Percentiles rank a stretch among this genome's conserved stretches.
Evolutionary conservation across 768 basidiomycete species (phyloP).

Genomic region (Phylloporus scabripes): DNA sequence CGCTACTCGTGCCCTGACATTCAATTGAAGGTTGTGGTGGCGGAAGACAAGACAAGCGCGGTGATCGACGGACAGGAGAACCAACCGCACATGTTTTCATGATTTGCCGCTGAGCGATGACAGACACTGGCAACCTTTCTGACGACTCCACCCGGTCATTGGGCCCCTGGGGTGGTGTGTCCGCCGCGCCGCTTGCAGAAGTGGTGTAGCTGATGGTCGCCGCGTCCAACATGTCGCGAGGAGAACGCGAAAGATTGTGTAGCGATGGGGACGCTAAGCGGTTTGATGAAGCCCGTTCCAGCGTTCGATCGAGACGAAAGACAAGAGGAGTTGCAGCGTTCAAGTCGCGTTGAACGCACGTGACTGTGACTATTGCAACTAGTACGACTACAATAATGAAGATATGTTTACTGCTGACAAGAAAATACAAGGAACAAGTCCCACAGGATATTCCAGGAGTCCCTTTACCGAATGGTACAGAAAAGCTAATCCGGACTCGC

Average conservation of each 20-base stretch:
- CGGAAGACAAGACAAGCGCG: conserved; percentile 42
- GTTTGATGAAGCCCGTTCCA: background rate
- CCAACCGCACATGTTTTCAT: conserved; percentile 22
- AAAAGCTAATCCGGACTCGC: background rate
- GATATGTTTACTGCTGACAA: background rate
- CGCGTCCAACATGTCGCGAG: conserved; percentile 15
- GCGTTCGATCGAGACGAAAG: conserved; percentile 15
- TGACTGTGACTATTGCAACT: conserved; percentile 26
- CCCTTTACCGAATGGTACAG: background rate
- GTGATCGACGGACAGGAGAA: conserved; percentile 44
- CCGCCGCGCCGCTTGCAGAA: conserved; percentile 31
- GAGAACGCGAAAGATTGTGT: background rate
- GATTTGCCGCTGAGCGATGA: conserved; percentile 27
- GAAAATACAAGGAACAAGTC: background rate
- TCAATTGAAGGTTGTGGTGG: conserved; percentile 21
- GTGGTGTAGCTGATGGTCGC: conserved; percentile 23
- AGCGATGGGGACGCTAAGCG: background rate
- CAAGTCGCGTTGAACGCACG: conserved; percentile 29
- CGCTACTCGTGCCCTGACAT: conserved; percentile 19
- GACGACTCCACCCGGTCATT: conserved; percentile 51
- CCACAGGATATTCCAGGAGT: background rate
- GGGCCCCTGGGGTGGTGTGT: conserved; percentile 42
- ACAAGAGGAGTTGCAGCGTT: conserved; percentile 10
- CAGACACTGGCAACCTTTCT: conserved; percentile 41
- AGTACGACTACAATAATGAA: conserved; percentile 3